Base-by-base conservation (phyloP, 495 filamentous ascomycete genomes). In the Penicillium diatomitis region DNA sequence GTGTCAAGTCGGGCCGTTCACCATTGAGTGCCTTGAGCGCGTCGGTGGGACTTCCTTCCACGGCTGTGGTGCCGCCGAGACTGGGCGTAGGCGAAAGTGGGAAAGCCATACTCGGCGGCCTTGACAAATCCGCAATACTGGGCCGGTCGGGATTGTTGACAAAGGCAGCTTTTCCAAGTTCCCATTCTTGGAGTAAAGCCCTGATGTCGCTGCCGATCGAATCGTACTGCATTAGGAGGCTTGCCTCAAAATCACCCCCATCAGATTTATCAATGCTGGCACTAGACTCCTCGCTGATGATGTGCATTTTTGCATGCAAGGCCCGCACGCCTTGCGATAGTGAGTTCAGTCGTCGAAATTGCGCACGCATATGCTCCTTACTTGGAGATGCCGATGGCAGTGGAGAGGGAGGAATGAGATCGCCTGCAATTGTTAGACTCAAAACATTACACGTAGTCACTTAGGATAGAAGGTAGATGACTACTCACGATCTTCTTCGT, bases 261-360 rank as follows among this genome's bases (percentile, higher is more conserved):
- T 92, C 81, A 5, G 86, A 76, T 53, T 82, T 81, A 55, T 89
- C 84, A 12, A 95, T 69, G 44, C 80, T 79, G 52, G 78, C 79
- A 54, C 86, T 85, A 5, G 88, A 89, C 64, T 96, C 89, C 67
- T 98, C 92, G 33, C 90, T 83, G 39, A 96, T 69, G 10, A 98
- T 74, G 46, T 95, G 89, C 74, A 98, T 83, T 65, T 96, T 96
- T 30, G 92, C 92, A 64, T 97, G 91, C 28, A 98, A 80, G 6
- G 87, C 86, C 8, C 88, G 83, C 46, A 98, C 91, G 12, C 90
- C 90, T 53, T 90, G 86, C 1, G 89, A 94, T 28, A 98, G 77
- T 4, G 85, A 84, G 64, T 84, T 87, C 39, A 98, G 74, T 58
- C 90, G 88, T 50, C 87, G 81, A 41, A 95, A 80, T 63, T 95